Conservation (phyloP, 805 yeast species). For the Saturnispora diversa region DNA sequence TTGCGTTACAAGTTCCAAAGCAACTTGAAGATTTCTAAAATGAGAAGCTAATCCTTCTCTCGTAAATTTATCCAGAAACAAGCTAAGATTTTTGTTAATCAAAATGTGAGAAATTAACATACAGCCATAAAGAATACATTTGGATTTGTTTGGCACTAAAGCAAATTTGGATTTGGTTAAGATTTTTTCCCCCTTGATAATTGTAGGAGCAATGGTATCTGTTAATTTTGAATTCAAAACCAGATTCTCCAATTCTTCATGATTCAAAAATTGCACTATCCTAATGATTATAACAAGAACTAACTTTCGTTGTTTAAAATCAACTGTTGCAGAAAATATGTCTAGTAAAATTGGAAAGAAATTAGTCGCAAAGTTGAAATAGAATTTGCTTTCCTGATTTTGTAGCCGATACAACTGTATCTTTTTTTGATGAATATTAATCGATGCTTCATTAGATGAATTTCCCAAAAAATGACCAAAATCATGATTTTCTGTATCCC, state of each 20-base stretch:
- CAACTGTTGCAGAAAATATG: slow-evolving; percentile 67
- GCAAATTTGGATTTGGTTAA: background rate
- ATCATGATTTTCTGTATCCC: slow-evolving; percentile 12
- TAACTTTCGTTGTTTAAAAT: slow-evolving; percentile 51
- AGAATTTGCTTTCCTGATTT: slow-evolving; percentile 17
- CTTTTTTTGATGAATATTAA: background rate
- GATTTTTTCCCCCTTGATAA: slow-evolving; percentile 41
- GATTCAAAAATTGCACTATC: slow-evolving; percentile 36
- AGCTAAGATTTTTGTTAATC: slow-evolving; percentile 35
- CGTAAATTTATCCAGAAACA: slow-evolving; percentile 43
- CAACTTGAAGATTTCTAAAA: slow-evolving; percentile 26
- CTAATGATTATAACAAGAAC: slow-evolving; percentile 48
- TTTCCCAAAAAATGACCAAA: slow-evolving; percentile 24
- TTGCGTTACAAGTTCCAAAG: background rate
- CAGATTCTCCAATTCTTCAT: slow-evolving; percentile 25
- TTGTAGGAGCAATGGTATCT: slow-evolving; percentile 49
- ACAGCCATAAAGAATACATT: slow-evolving; percentile 39
- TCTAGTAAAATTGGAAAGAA: slow-evolving; percentile 49
- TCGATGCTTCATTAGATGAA: slow-evolving; percentile 27
- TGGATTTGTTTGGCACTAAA: background rate
- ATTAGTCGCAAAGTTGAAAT: slow-evolving; percentile 33
- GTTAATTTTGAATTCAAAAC: slow-evolving; percentile 35
- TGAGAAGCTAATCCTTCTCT: slow-evolving; percentile 68
- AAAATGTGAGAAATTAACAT: slow-evolving; percentile 41
- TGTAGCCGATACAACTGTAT: slow-evolving; percentile 23